A percentile compares a stretch with the other conserved stretches of the same genome.
Conservation (phyloP, 148 eudicot genomes). For the Persicaria maculosa region DNA sequence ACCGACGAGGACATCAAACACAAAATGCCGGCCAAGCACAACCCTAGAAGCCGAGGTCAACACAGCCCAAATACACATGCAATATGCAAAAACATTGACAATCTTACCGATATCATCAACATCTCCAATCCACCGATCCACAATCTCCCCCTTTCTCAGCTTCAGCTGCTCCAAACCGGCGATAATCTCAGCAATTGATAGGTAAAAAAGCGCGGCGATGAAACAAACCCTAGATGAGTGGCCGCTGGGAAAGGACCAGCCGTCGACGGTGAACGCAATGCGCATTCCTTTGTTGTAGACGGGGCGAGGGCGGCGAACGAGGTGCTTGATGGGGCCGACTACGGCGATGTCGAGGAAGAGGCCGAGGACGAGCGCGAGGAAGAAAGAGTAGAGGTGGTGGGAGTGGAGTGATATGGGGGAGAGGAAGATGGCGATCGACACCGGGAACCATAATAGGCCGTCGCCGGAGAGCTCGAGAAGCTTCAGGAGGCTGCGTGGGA, state of each 20-base stretch:
- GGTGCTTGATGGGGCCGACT: constrained; percentile 59
- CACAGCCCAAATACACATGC: constrained; percentile 41
- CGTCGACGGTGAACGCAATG: constrained; percentile 55
- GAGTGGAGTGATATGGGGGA: constrained; percentile 20
- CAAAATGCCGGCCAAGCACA: constrained; percentile 72
- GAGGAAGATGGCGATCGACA: constrained; percentile 45
- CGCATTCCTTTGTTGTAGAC: constrained; percentile 60
- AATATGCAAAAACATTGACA: constrained; percentile 19
- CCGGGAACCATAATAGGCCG: constrained; percentile 79
- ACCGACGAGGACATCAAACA: constrained; percentile 66
- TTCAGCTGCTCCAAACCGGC: constrained; percentile 27
- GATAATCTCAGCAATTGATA: constrained; percentile 20
- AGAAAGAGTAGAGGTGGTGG: constrained; percentile 21
- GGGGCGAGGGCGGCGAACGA: constrained; percentile 66
- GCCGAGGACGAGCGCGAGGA: constrained; percentile 44
- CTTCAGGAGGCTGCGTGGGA: constrained; percentile 57
- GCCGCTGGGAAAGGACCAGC: constrained; percentile 88
- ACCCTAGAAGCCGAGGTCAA: constrained; percentile 63
- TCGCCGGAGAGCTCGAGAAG: constrained; percentile 76
- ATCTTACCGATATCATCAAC: constrained; percentile 17
- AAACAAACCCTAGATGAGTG: constrained; percentile 66
- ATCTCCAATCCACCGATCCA: constrained; percentile 26
- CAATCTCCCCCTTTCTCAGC: constrained; percentile 22
- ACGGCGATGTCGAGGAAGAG: constrained; percentile 42
- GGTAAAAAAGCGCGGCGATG: constrained; percentile 37